Percentiles rank a stretch among this genome's conserved stretches.
Evolutionary conservation across 2,329 filamentous ascomycete genomes (phyloP).

Genomic region (Aspergillus latus): DNA sequence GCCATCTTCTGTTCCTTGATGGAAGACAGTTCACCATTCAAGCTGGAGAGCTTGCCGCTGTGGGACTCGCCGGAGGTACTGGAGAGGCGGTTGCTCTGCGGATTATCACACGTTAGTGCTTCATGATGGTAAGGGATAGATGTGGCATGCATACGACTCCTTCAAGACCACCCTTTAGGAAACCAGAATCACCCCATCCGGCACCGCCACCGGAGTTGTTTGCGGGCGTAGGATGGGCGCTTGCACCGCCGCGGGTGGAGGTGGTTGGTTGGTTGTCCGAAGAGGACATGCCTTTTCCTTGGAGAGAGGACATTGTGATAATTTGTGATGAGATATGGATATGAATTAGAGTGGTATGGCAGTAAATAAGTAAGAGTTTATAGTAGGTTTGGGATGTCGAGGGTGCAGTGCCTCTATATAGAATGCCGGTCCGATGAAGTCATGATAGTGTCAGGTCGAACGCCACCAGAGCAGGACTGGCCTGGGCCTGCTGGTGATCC

Average conservation of each 20-base stretch:
- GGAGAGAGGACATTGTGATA: background rate
- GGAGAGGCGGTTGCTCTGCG: slow-evolving; percentile 1
- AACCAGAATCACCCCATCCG: slow-evolving; percentile 25
- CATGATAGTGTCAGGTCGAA: background rate
- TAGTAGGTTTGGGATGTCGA: background rate
- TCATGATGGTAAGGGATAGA: no score
- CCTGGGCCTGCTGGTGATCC: no score
- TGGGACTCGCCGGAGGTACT: background rate
- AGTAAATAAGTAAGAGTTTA: no score
- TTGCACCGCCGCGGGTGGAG: slow-evolving; percentile 26
- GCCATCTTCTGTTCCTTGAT: background rate
- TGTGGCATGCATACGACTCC: background rate
- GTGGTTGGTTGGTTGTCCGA: slow-evolving; percentile 10
- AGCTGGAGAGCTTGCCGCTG: background rate
- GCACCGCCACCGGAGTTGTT: slow-evolving; percentile 28
- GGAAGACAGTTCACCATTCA: background rate
- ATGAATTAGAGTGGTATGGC: background rate
- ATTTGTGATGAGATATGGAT: background rate
- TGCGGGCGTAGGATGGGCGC: slow-evolving; percentile 30
- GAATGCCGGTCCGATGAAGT: background rate
- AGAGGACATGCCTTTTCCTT: slow-evolving; percentile 1
- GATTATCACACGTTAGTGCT: background rate
- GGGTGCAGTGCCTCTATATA: background rate
- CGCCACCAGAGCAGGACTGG: background rate
- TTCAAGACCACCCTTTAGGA: slow-evolving; percentile 23